Conservation (phyloP, 2,329 filamentous ascomycete genomes). For the Aspergillus novoparasiticus region DNA sequence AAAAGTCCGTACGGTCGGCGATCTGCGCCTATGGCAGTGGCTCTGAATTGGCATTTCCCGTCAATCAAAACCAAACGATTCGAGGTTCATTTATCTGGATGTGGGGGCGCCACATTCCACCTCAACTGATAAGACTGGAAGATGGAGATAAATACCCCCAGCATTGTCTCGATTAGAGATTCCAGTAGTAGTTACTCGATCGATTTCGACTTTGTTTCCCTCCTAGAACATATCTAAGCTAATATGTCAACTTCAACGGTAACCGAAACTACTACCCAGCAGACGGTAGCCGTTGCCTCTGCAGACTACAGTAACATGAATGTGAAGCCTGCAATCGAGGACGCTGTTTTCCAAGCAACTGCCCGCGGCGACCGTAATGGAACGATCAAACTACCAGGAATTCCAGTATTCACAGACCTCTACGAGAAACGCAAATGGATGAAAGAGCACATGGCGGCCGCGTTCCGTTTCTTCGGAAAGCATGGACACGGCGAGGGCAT, state of each 20-base stretch:
- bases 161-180: background rate
- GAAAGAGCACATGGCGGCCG: conserved; percentile 52
- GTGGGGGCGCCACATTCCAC: background rate
- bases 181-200: background rate
- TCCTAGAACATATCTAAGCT: background rate
- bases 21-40: conserved; percentile 12
- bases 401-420: conserved; percentile 44
- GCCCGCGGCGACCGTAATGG: conserved; percentile 41
- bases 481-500: conserved; percentile 45
- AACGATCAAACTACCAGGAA: conserved; percentile 39
- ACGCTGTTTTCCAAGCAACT: conserved; percentile 35
- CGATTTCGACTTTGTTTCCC: background rate
- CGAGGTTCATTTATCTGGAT: background rate
- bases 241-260: conserved; percentile 15
- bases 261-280: conserved; percentile 11
- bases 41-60: background rate
- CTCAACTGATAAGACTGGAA: background rate
- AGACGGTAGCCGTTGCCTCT: conserved; percentile 15
- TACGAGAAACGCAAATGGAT: conserved; percentile 54
- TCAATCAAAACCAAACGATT: background rate
- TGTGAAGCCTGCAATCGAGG: conserved; percentile 27
- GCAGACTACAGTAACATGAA: conserved; percentile 7
- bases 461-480: conserved; percentile 46
- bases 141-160: background rate
- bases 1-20: conserved; percentile 8